Evolutionary conservation across 2,329 filamentous ascomycete genomes (phyloP).

Genomic region (Sporothrix phasma): DNA sequence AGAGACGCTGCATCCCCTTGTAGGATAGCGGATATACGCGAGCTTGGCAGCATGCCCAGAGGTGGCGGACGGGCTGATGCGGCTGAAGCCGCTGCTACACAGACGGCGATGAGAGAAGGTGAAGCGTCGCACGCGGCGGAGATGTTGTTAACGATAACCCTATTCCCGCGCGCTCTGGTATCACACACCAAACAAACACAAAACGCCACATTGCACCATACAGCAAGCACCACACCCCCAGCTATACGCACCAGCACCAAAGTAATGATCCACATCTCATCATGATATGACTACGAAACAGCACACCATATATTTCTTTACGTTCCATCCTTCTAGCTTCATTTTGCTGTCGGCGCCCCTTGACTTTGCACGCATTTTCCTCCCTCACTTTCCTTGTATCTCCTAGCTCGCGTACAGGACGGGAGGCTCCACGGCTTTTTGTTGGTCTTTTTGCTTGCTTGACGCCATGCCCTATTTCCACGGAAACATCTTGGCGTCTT

Average conservation of each 20-base stretch:
- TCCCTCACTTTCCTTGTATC: background rate
- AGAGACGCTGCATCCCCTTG: constrained; percentile 71
- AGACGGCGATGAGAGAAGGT: background rate
- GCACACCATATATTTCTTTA: constrained; percentile 15
- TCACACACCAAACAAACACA: background rate
- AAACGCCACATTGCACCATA: background rate
- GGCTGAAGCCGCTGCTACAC: background rate
- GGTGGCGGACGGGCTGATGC: background rate
- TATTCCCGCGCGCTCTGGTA: background rate
- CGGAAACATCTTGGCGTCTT: background rate
- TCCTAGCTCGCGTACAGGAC: background rate
- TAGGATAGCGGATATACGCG: constrained; percentile 33
- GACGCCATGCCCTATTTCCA: background rate
- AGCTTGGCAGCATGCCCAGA: constrained; percentile 8
- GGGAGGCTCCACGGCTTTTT: background rate
- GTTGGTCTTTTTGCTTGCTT: background rate
- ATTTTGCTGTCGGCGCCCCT: background rate
- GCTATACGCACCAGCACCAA: background rate
- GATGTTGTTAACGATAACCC: background rate
- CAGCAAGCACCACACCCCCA: background rate
- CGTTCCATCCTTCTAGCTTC: constrained; percentile 2
- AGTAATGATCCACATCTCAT: constrained; percentile 21
- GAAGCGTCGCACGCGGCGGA: background rate
- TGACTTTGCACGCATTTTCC: background rate
- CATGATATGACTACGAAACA: constrained; percentile 22